Evolutionary conservation across 768 basidiomycete genomes (phyloP), one percentile per base, ranked within the genome.

Genomic region (Cubamyces lactineus): DNA sequence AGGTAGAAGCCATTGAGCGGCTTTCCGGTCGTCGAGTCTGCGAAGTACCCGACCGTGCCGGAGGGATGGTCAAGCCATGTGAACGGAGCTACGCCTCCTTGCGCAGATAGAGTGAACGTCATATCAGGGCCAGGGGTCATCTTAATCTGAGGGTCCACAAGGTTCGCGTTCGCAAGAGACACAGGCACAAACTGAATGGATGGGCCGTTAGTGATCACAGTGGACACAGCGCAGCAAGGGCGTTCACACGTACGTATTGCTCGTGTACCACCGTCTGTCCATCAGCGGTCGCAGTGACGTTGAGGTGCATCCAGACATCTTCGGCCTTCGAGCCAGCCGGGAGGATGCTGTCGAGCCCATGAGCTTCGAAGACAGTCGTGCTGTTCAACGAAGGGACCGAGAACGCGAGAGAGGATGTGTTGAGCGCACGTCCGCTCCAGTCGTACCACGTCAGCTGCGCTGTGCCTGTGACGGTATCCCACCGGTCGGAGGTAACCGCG

Each of bases 21-120:
- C 5, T 72, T 23, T 0, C 75, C 76, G 0, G 79, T 83, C 11
- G 61, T 54, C 21, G 66, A 70, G 61, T 85, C 83, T 39, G 80
- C 71, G 67, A 86, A 86, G 45, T 79, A 72, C 9, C 84, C 85
- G 1, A 85, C 73, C 0, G 82, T 85, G 17, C 82, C 82, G 0
- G 75, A 71, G 0, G 84, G 84, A 69, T 86, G 84, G 56, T 86
- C 85, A 1, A 86, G 73, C 84, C 84, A 86, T 5, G 84, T 81
- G 80, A 82, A 86, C 0, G 79, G 74, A 0, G 80, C 84, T 5
- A 86, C 84, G 0, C 84, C 85, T 15, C 81, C 80, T 48, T 72
- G 70, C 2, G 84, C 84, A 2, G 82, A 83, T 5, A 86, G 69
- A 1, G 78, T 80, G 67, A 86, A 85, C 0, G 78, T 80, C 52